Percentiles rank a stretch among this genome's conserved stretches.
phyloP scores from a whole-genome alignment of 768 basidiomycete genomes.

The Phlegmacium glaucopus region DNA sequence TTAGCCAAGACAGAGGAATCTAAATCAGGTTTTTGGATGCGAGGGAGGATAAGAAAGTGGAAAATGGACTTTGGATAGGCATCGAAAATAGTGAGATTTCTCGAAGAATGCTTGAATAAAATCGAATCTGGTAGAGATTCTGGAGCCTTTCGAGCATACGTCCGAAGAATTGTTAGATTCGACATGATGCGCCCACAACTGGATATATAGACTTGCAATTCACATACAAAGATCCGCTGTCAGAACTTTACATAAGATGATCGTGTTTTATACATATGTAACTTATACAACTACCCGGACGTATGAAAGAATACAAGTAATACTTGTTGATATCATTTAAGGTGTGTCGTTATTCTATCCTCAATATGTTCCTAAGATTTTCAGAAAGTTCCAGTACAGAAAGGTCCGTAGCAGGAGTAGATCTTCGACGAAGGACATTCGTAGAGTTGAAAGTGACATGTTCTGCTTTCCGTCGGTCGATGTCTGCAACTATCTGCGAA shows the following conservation, averaged over 20 bases:
- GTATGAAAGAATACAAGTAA: background rate
- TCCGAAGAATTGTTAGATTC: slow-evolving; percentile 52
- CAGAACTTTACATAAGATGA: background rate
- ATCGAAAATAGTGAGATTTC: slow-evolving; percentile 68
- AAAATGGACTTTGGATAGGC: slow-evolving; percentile 80
- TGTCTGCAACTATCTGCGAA: slow-evolving; percentile 81
- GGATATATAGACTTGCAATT: background rate
- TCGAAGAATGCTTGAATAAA: slow-evolving; percentile 51
- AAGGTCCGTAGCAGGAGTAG: slow-evolving; percentile 24
- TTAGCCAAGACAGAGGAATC: slow-evolving; percentile 40
- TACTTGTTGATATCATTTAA: background rate
- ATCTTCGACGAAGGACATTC: slow-evolving; percentile 18
- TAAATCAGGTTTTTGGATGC: slow-evolving; percentile 28
- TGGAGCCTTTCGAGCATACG: slow-evolving; percentile 56
- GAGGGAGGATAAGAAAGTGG: slow-evolving; percentile 86
- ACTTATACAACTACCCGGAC: background rate
- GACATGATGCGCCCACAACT: slow-evolving; percentile 29
- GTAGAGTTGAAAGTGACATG: slow-evolving; percentile 37
- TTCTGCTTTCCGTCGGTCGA: slow-evolving; percentile 77
- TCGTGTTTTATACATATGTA: background rate
- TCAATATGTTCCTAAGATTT: slow-evolving; percentile 58
- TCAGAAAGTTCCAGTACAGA: slow-evolving; percentile 53
- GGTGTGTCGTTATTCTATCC: slow-evolving; percentile 23
- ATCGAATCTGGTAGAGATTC: slow-evolving; percentile 55
- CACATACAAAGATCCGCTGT: background rate